Percentiles rank a stretch among this genome's conserved stretches.
Conservation (phyloP, 805 yeast genomes). For the Yarrowia sp. region DNA sequence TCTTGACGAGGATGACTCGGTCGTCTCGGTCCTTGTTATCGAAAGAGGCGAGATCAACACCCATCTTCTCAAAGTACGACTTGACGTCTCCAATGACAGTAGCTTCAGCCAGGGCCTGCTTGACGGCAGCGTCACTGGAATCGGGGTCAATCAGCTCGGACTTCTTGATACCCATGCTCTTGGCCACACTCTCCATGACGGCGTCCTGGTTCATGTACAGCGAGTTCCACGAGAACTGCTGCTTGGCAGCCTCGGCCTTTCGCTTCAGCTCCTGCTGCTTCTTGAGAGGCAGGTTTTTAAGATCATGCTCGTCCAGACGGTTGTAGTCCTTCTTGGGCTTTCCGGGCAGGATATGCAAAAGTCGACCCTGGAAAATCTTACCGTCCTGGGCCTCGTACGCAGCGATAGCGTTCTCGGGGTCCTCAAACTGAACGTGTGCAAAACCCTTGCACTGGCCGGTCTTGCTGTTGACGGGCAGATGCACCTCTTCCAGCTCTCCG, state of each 20-base stretch:
- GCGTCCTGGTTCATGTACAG: conserved; percentile 90
- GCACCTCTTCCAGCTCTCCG: conserved; percentile 86
- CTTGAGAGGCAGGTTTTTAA: conserved; percentile 89
- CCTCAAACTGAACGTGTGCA: conserved; percentile 79
- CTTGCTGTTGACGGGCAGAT: conserved; percentile 87
- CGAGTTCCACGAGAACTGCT: conserved; percentile 95
- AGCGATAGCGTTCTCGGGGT: conserved; percentile 71
- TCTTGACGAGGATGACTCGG: conserved; percentile 79
- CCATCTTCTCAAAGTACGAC: conserved; percentile 81
- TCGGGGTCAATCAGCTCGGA: conserved; percentile 87
- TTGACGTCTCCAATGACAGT: conserved; percentile 92
- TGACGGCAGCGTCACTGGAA: conserved; percentile 86
- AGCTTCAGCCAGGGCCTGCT: conserved; percentile 97
- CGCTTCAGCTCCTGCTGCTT: conserved; percentile 86
- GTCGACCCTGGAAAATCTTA: conserved; percentile 90
- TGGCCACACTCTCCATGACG: conserved; percentile 86
- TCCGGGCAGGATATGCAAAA: conserved; percentile 87
- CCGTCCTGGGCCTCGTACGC: conserved; percentile 83
- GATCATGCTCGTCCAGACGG: conserved; percentile 85
- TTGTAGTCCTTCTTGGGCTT: conserved; percentile 77
- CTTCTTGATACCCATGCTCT: conserved; percentile 80
- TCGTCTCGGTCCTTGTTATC: conserved; percentile 74
- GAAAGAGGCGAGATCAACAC: conserved; percentile 82
- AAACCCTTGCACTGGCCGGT: conserved; percentile 92
- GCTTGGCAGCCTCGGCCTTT: conserved; percentile 82